Evolutionary conservation across 805 yeast genomes (phyloP).

Genomic region (Lachancea sp.): DNA sequence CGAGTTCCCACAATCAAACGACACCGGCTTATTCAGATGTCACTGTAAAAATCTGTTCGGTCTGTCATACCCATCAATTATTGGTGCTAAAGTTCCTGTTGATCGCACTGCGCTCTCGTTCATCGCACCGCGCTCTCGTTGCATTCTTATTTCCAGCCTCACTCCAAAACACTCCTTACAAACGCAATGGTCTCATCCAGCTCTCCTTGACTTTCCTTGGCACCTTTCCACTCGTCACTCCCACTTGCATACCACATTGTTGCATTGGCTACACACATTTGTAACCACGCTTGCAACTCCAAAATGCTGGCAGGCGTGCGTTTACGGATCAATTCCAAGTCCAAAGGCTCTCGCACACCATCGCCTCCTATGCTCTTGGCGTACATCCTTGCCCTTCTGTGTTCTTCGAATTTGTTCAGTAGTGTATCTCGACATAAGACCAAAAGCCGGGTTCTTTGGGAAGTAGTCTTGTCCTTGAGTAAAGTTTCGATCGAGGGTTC

Average conservation of each 20-base stretch:
- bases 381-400: constrained; percentile 9
- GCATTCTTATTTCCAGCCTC: too few relatives aligned
- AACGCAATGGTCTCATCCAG: constrained; percentile 32
- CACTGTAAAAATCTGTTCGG: too few relatives aligned
- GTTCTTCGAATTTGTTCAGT: constrained; percentile 27
- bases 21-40: too few relatives aligned
- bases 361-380: constrained; percentile 7
- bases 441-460: constrained; percentile 16
- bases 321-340: constrained; percentile 8
- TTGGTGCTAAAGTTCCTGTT: too few relatives aligned
- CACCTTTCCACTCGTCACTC: constrained; percentile 22
- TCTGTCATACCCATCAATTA: too few relatives aligned
- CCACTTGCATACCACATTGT: constrained; percentile 22
- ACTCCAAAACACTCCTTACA: constrained; percentile 29
- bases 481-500: constrained; percentile 11
- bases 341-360: constrained; percentile 7
- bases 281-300: constrained; percentile 28
- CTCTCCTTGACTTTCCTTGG: constrained; percentile 26
- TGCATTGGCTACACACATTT: constrained; percentile 27
- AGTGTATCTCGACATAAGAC: constrained; percentile 31
- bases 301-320: constrained; percentile 21
- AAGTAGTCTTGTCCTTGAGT: constrained; percentile 7
- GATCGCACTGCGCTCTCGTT: too few relatives aligned
- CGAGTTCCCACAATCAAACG: too few relatives aligned
- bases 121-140: too few relatives aligned